Evolutionary conservation across 371 early-diverging fungal species (phyloP), one percentile per base, ranked within the genome.

Genomic region (Mortierella sp.): DNA sequence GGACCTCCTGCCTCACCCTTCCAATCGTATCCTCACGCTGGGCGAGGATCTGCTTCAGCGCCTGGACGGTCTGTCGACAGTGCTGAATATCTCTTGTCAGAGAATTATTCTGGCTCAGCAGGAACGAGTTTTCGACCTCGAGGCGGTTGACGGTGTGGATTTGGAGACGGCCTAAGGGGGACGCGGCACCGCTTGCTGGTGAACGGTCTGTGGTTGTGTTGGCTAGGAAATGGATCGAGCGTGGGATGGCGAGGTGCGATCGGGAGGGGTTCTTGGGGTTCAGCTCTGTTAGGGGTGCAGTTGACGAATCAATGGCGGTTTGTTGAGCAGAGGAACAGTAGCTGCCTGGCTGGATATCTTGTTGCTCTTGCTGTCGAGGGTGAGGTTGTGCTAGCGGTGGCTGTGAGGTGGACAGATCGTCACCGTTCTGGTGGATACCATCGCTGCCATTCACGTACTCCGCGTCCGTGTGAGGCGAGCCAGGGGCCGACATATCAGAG

Each of bases 41-140:
- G 5, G 75, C 64, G 28, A 85, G n/a, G 46, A 85, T 85, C 37
- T 73, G 50, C 21, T 76, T 77, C 37, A 85, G 54, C 8, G 86
- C 86, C n/a, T 73, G 73, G 51, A 81, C 76, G 2, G 86, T 81
- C 28, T 85, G 70, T 24, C 86, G 81, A 28, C 81, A 74, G 31
- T 85, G 74, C 2, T 78, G 79, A 10, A 85, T 67, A 16, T 85
- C 86, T 69, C 69, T 77, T 54, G 71, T 74, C 43, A 85, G 71
- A 0, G 75, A 61, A 24, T 40, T 72, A 55, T 85, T 85, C 64
- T 85, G 86, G 54, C 71, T 78, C 26, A 31, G 16, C 0, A 85
- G 67, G n/a, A 64, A 85, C 2, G 82, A 75, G 61, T 85, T 85
- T 54, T 85, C 86, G 24, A 85, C 71, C 61, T 81, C 82, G 5